Percentiles rank a stretch among this genome's conserved stretches.
Conservation (phyloP, 768 basidiomycete species). For the Cantharellus anzutake region DNA sequence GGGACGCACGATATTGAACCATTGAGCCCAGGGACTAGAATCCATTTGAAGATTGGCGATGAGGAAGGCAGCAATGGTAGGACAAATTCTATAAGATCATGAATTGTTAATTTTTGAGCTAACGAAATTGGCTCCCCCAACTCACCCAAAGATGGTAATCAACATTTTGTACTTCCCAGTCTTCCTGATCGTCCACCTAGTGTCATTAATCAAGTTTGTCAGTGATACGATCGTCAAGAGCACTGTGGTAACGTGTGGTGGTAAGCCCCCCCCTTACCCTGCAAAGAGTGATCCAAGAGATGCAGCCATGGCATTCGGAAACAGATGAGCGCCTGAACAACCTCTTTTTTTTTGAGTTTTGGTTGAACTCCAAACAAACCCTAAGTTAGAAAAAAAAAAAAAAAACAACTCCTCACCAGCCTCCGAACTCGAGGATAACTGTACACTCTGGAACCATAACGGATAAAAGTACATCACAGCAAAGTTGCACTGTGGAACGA, state of each 20-base stretch:
- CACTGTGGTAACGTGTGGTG: not conserved
- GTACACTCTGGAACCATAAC: constrained; percentile 70
- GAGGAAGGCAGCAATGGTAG: constrained; percentile 34
- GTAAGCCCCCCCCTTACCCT: constrained; percentile 22
- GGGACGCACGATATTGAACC: constrained; percentile 39
- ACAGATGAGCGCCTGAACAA: constrained; percentile 32
- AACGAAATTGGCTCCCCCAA: not conserved
- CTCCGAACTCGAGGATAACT: constrained; percentile 42
- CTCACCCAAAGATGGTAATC: constrained; percentile 35
- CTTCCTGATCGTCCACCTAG: constrained; percentile 39
- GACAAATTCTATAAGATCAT: constrained; percentile 21
- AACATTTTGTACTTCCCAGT: constrained; percentile 43
- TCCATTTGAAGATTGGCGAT: constrained; percentile 31
- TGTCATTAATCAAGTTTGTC: not conserved
- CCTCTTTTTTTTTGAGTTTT: no score
- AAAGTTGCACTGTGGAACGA: constrained; percentile 54
- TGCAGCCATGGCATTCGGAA: constrained; percentile 42
- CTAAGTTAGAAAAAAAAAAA: no score
- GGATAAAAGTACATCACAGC: constrained; percentile 64
- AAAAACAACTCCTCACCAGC: constrained; percentile 27
- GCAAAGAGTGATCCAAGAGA: constrained; percentile 47
- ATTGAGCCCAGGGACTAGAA: constrained; percentile 30
- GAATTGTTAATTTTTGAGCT: not conserved
- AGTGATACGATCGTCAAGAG: not conserved
- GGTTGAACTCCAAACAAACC: no score